A percentile compares a stretch with the other conserved stretches of the same genome.
Evolutionary conservation across 2,329 filamentous ascomycete species (phyloP).

Genomic region (Ceratocystis colombiana): DNA sequence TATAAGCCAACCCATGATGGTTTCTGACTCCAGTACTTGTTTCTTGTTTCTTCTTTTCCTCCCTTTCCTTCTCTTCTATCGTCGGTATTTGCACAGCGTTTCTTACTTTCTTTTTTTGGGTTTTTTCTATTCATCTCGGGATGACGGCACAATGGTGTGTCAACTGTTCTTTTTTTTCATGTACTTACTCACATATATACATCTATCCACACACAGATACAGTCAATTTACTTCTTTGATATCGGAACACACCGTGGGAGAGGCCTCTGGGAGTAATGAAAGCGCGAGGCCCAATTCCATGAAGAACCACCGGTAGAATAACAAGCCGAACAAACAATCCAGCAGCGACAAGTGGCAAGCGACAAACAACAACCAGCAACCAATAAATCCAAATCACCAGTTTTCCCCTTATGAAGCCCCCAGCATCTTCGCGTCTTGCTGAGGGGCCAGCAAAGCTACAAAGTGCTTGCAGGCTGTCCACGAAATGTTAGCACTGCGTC

Average conservation of each 20-base stretch:
- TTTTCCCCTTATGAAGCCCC: too few relatives aligned
- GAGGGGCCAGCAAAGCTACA: background rate
- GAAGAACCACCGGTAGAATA: background rate
- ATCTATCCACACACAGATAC: background rate
- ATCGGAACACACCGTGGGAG: background rate
- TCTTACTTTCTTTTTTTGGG: conserved; percentile 8
- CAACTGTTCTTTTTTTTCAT: background rate
- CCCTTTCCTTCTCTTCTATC: background rate
- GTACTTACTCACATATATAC: background rate
- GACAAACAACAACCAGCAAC: background rate
- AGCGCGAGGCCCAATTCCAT: background rate
- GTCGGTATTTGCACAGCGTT: background rate
- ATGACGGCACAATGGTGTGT: conserved; percentile 18
- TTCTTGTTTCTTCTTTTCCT: background rate
- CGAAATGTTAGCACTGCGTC: background rate
- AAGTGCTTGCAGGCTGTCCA: conserved; percentile 5
- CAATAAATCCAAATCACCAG: too few relatives aligned
- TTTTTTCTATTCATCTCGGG: conserved; percentile 8
- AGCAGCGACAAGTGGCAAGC: background rate
- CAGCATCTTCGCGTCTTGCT: background rate
- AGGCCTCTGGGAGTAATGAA: background rate
- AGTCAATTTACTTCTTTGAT: background rate
- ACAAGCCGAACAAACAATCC: background rate
- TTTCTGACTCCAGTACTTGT: background rate
- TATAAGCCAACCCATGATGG: background rate